Conservation (phyloP, 2,329 filamentous ascomycete genomes). For the Apiospora aurea region DNA sequence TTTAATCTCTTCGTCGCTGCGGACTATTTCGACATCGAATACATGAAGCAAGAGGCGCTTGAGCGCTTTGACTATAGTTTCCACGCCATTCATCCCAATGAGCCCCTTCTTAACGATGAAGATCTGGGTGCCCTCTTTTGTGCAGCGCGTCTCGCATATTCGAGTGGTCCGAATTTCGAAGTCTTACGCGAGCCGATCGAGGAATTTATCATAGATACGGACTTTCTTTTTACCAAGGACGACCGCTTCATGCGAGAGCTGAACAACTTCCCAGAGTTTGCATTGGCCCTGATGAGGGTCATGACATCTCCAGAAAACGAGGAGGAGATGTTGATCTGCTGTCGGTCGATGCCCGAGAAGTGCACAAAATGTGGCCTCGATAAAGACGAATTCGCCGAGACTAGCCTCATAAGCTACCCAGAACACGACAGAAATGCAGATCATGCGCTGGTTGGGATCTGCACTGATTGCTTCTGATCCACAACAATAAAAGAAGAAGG, state of each 20-base stretch:
- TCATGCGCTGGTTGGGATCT: neutral
- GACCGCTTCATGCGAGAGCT: neutral
- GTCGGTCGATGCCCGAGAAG: neutral
- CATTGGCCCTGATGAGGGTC: neutral
- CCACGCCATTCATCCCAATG: too few species aligned
- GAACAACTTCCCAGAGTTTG: neutral
- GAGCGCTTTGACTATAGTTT: accelerated
- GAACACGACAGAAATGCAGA: neutral
- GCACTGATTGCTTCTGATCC: neutral
- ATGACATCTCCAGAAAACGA: neutral
- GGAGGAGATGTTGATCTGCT: neutral
- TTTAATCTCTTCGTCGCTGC: neutral
- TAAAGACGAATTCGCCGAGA: neutral
- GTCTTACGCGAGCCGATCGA: neutral
- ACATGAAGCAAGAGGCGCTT: neutral
- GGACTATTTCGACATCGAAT: neutral
- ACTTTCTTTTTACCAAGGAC: neutral
- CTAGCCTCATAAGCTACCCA: neutral
- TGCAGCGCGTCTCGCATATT: neutral
- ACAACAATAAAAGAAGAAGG: neutral
- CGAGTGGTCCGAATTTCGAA: neutral
- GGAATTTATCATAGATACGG: neutral
- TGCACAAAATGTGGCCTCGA: neutral
- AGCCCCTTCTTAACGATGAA: neutral
- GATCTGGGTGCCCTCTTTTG: neutral